phyloP scores from a whole-genome alignment of 306 rosid genomes.

The Hippophae rhamnoides region DNA sequence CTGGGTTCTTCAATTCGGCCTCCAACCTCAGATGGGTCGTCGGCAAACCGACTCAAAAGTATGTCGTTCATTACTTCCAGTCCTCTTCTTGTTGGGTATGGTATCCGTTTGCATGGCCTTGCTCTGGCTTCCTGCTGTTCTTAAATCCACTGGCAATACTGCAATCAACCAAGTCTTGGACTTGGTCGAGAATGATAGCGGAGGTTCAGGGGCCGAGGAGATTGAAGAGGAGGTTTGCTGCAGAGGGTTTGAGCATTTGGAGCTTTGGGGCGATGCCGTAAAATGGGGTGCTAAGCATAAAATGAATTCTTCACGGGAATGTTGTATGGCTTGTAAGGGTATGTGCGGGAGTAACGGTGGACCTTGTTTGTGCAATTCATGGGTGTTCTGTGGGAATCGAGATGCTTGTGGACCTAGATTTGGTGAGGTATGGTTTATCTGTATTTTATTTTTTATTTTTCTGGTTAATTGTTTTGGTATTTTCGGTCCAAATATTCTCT shows the following conservation, averaged over 20 bases:
- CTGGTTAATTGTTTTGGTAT: background rate
- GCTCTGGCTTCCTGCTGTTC: slow-evolving; percentile 23
- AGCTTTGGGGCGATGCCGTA: slow-evolving; percentile 73
- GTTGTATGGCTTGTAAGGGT: slow-evolving; percentile 59
- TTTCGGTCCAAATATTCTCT: background rate
- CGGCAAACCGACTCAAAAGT: slow-evolving; percentile 45
- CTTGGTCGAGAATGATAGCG: slow-evolving; percentile 1
- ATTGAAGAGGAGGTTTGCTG: slow-evolving; percentile 29
- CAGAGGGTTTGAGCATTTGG: slow-evolving; percentile 55
- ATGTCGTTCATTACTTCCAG: slow-evolving; percentile 34
- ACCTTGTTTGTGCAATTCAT: slow-evolving; percentile 56
- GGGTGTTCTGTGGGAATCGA: slow-evolving; percentile 68
- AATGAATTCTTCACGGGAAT: slow-evolving; percentile 51
- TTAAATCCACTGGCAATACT: slow-evolving; percentile 5
- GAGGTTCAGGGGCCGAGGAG: slow-evolving; percentile 4
- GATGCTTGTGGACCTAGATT: slow-evolving; percentile 56
- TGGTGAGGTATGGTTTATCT: slow-evolving; percentile 57
- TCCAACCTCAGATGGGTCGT: slow-evolving; percentile 51
- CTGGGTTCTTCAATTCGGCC: slow-evolving; percentile 14
- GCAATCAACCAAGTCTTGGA: slow-evolving; percentile 10
- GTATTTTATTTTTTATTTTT: background rate
- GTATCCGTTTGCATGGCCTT: slow-evolving; percentile 48
- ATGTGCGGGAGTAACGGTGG: slow-evolving; percentile 39
- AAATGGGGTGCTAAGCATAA: slow-evolving; percentile 60
- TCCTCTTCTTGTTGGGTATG: slow-evolving; percentile 41